Conservation (phyloP, 1,139 yeast species). For the Yamadazyma siamensis region DNA sequence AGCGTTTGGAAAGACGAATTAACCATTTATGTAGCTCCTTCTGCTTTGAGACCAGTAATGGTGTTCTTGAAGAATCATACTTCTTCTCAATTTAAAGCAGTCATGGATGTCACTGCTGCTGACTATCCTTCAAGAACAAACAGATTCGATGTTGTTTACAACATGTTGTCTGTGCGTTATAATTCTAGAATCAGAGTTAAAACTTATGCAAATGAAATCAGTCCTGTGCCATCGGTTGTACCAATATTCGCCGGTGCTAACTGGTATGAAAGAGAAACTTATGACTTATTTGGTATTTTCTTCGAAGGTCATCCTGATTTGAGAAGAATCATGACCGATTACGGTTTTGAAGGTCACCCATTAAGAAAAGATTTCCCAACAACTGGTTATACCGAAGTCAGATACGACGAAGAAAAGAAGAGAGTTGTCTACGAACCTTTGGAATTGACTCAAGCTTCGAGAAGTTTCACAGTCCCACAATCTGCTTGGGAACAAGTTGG, state of each 20-base stretch:
- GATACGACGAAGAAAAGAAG: conserved; percentile 89
- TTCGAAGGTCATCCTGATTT: conserved; percentile 88
- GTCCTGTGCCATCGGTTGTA: conserved; percentile 76
- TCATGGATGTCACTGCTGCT: conserved; percentile 81
- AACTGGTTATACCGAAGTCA: conserved; percentile 85
- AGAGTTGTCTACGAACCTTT: conserved; percentile 87
- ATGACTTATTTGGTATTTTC: conserved; percentile 81
- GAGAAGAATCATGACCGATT: conserved; percentile 88
- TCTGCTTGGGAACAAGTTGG: conserved; percentile 94
- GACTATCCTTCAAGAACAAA: conserved; percentile 83
- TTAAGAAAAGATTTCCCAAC: conserved; percentile 91
- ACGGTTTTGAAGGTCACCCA: conserved; percentile 92
- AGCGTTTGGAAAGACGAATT: conserved; percentile 91
- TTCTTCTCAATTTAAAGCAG: conserved; percentile 73
- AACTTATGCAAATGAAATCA: conserved; percentile 81
- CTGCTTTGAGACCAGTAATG: conserved; percentile 68
- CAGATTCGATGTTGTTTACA: conserved; percentile 85
- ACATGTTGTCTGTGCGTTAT: conserved; percentile 75
- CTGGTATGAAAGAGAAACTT: conserved; percentile 89
- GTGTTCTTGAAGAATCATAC: conserved; percentile 75
- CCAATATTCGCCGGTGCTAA: conserved; percentile 75
- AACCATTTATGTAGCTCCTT: conserved; percentile 72
- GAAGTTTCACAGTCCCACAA: conserved; percentile 85
- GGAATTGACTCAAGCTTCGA: conserved; percentile 88
- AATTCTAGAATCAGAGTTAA: conserved; percentile 87